Evolutionary conservation across 2,329 filamentous ascomycete species (phyloP).

Genomic region (Sarocladium kiliense): DNA sequence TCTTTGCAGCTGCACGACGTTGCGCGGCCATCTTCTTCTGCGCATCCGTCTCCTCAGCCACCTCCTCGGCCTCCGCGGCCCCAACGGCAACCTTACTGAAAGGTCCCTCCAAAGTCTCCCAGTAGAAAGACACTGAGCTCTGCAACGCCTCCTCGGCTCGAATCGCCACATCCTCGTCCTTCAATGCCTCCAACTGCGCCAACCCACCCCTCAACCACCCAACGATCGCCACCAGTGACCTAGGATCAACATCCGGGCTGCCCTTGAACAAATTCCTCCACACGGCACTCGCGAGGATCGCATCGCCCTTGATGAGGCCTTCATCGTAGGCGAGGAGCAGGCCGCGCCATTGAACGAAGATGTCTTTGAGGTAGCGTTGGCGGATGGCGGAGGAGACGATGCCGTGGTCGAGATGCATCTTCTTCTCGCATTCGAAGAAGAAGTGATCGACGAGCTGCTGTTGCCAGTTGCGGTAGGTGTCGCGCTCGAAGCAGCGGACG

Average conservation of each 20-base stretch:
- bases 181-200: slow-evolving; percentile 42
- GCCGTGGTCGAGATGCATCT: slow-evolving; percentile 77
- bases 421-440: slow-evolving; percentile 82
- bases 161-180: slow-evolving; percentile 35
- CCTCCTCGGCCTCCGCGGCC: slow-evolving; percentile 13
- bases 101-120: slow-evolving; percentile 35
- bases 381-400: slow-evolving; percentile 54
- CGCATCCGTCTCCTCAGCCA: slow-evolving; percentile 14
- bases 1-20: slow-evolving; percentile 3
- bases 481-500: slow-evolving; percentile 69
- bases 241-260: slow-evolving; percentile 44
- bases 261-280: slow-evolving; percentile 94
- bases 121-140: slow-evolving; percentile 36
- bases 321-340: slow-evolving; percentile 80
- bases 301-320: slow-evolving; percentile 70
- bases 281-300: slow-evolving; percentile 72
- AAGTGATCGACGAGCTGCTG: slow-evolving; percentile 92
- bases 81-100: slow-evolving; percentile 27
- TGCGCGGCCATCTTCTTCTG: not conserved
- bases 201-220: slow-evolving; percentile 49
- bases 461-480: slow-evolving; percentile 71
- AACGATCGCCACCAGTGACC: slow-evolving; percentile 48
- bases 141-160: slow-evolving; percentile 27
- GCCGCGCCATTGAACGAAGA: slow-evolving; percentile 91
- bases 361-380: slow-evolving; percentile 72